Conservation (phyloP, 140 eudicot genomes). For the Senecio squalidus region DNA sequence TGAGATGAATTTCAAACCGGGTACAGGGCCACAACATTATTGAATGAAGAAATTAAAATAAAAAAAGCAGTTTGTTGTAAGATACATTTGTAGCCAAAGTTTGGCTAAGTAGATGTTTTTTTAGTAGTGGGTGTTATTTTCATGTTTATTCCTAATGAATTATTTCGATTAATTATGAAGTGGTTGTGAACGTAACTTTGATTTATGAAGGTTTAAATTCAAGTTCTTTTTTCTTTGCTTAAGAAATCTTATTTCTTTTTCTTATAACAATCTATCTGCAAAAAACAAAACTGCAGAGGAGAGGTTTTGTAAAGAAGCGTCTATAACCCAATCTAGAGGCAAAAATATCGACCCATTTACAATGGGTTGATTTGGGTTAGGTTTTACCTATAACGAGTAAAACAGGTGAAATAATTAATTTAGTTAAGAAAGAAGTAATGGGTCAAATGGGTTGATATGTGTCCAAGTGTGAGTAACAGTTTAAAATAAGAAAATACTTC, state of each 20-base stretch:
- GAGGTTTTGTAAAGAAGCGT: neutral
- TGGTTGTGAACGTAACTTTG: slow-evolving; percentile 21
- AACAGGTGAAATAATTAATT: neutral
- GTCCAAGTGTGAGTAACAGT: too few relatives aligned
- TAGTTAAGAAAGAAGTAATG: neutral
- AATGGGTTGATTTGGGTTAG: neutral
- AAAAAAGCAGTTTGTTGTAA: slow-evolving; percentile 11
- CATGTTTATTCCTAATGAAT: slow-evolving; percentile 16
- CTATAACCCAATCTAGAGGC: neutral
- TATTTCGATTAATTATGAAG: slow-evolving; percentile 23
- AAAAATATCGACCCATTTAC: neutral
- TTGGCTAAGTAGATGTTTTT: slow-evolving; percentile 27
- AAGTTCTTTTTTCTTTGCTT: slow-evolving; percentile 8
- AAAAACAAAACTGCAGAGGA: too few relatives aligned
- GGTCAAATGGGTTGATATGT: neutral
- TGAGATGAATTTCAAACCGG: slow-evolving; percentile 25
- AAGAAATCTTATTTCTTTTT: slow-evolving; percentile 9
- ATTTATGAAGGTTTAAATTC: slow-evolving; percentile 23
- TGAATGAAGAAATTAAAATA: slow-evolving; percentile 24
- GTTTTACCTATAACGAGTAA: neutral
- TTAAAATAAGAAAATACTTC: too few relatives aligned
- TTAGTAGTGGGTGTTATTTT: slow-evolving; percentile 24
- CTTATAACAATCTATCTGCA: too few relatives aligned
- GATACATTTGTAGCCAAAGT: slow-evolving; percentile 28
- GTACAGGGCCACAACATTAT: slow-evolving; percentile 24